A percentile compares a stretch with the other conserved stretches of the same genome.
phyloP scores from a whole-genome alignment of 208 protist species.

The Wallacemonas rigidus region DNA sequence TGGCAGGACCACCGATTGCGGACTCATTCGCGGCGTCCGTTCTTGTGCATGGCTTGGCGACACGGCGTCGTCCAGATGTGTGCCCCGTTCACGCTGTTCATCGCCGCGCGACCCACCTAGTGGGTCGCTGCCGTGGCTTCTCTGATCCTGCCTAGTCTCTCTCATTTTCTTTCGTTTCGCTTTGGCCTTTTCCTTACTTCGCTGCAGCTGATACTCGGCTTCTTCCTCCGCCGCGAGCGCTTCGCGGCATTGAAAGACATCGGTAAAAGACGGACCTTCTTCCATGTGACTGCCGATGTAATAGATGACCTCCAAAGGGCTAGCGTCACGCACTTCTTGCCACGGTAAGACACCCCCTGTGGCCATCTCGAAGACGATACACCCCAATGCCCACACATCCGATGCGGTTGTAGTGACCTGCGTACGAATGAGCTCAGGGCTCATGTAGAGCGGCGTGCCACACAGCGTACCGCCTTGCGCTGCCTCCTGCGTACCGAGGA shows the following conservation, averaged over 20 bases:
- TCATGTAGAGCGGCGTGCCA: slow-evolving; percentile 88
- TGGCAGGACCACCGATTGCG: neutral
- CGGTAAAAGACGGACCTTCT: slow-evolving; percentile 35
- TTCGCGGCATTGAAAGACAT: slow-evolving; percentile 29
- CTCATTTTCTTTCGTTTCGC: neutral
- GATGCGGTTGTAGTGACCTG: slow-evolving; percentile 64
- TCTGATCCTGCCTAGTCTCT: neutral
- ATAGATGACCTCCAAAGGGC: slow-evolving; percentile 53
- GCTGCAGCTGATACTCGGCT: slow-evolving; percentile 6
- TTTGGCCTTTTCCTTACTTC: neutral
- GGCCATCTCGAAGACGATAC: slow-evolving; percentile 90
- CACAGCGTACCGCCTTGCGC: slow-evolving; percentile 31
- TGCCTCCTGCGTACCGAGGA: slow-evolving; percentile 11
- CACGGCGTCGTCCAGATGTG: no score
- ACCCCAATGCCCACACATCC: slow-evolving; percentile 90
- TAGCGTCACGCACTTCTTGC: slow-evolving; percentile 49
- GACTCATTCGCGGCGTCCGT: slow-evolving; percentile 12
- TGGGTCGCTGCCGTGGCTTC: neutral
- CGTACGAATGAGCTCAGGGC: slow-evolving; percentile 72
- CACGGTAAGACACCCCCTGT: slow-evolving; percentile 80
- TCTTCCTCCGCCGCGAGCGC: slow-evolving; percentile 25
- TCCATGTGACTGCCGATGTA: slow-evolving; percentile 53
- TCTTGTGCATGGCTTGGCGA: no score
- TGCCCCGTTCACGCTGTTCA: no score
- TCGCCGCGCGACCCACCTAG: no score